phyloP scores from a whole-genome alignment of 768 basidiomycete species.

The Gloeophyllum trabeum region DNA sequence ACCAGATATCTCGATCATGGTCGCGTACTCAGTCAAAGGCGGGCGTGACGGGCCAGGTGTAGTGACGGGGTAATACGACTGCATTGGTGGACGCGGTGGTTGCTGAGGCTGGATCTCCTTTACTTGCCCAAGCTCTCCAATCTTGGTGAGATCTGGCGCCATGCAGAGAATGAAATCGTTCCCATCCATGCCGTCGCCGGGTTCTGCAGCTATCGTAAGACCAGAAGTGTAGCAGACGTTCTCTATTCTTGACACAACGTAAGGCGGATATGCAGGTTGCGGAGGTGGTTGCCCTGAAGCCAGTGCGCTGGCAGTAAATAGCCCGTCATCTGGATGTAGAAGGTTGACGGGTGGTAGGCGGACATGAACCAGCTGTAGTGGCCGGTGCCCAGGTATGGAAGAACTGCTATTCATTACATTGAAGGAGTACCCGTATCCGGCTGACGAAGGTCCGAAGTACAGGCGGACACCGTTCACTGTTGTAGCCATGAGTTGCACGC shows the following conservation, averaged over 20 bases:
- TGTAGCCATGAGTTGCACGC: constrained; percentile 69
- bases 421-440: constrained; percentile 39
- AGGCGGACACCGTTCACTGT: constrained; percentile 77
- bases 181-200: constrained; percentile 62
- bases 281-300: constrained; percentile 29
- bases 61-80: constrained; percentile 6
- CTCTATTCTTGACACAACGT: constrained; percentile 46
- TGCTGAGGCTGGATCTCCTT: constrained; percentile 28
- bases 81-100: constrained; percentile 3
- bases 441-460: constrained; percentile 58
- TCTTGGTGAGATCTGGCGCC: constrained; percentile 64
- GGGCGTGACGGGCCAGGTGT: constrained; percentile 38
- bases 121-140: constrained; percentile 61
- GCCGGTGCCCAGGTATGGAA: constrained; percentile 23
- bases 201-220: constrained; percentile 58
- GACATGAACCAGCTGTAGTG: constrained; percentile 65
- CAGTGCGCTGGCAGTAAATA: constrained; percentile 16
- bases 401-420: constrained; percentile 16
- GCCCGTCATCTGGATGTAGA: constrained; percentile 62
- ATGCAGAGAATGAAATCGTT: constrained; percentile 67
- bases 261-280: constrained; percentile 41
- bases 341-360: constrained; percentile 69
- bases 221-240: constrained; percentile 58
- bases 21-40: constrained; percentile 68
- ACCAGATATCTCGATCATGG: constrained; percentile 69